Percentiles rank a stretch among this genome's conserved stretches.
These are phyloP conservation scores for Pythium myriotylum DNA, from an alignment of 352 stramenopile genomes.

Conservation along the genomic window DNA sequence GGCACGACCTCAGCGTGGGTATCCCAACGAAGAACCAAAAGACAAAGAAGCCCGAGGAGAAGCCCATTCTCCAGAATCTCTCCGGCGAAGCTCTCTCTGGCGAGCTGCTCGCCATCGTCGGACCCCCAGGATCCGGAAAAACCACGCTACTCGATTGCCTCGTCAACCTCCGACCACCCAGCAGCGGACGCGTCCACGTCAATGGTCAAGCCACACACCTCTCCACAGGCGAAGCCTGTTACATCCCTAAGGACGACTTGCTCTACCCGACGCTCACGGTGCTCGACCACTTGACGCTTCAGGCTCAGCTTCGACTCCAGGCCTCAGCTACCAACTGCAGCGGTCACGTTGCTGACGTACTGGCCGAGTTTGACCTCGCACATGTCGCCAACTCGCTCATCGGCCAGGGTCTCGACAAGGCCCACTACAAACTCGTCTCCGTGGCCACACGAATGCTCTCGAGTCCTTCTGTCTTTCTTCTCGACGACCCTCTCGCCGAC, in stretches of 20 bases:
- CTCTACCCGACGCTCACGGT: slow-evolving; percentile 85
- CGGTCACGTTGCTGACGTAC: slow-evolving; percentile 50
- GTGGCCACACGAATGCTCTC: slow-evolving; percentile 80
- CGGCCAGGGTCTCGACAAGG: slow-evolving; percentile 43
- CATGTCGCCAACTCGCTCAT: slow-evolving; percentile 46
- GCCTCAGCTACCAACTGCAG: slow-evolving; percentile 41
- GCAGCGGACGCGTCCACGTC: neutral
- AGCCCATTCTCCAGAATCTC: neutral
- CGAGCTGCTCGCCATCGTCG: slow-evolving; percentile 3
- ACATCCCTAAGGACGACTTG: slow-evolving; percentile 90
- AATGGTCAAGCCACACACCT: neutral
- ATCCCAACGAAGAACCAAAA: neutral
- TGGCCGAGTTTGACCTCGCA: slow-evolving; percentile 52
- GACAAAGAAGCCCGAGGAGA: neutral
- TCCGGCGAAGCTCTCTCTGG: neutral
- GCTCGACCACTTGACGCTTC: slow-evolving; percentile 78
- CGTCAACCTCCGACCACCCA: neutral
- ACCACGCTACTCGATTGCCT: neutral
- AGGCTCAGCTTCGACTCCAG: slow-evolving; percentile 61
- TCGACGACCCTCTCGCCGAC: slow-evolving; percentile 81
- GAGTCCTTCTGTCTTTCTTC: slow-evolving; percentile 76
- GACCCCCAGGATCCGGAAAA: neutral
- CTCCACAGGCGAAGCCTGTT: slow-evolving; percentile 32
- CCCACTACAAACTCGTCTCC: slow-evolving; percentile 79
- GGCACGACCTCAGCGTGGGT: neutral